Evolutionary conservation across 371 early-diverging fungal genomes (phyloP).

Genomic region (Coemansia sp.): DNA sequence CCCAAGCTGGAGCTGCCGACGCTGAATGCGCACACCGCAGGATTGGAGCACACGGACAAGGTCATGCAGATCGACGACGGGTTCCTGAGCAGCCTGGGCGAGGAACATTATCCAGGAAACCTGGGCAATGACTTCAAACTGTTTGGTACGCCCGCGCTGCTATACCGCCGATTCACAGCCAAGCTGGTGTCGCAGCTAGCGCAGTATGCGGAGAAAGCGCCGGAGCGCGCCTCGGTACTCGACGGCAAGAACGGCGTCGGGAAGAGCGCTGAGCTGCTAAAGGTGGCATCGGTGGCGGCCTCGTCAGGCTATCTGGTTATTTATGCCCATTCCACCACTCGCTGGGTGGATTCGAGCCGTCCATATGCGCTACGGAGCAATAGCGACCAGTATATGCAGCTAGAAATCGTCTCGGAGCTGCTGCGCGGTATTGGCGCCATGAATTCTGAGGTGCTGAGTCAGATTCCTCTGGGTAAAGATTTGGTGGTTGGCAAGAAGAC

Average conservation of each 20-base stretch:
- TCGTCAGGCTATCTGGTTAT: conserved; percentile 36
- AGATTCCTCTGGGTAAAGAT: conserved; percentile 36
- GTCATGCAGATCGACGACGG: conserved; percentile 28
- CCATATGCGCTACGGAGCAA: conserved; percentile 39
- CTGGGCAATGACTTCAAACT: conserved; percentile 37
- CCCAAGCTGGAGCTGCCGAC: conserved; percentile 6
- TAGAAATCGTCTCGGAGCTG: conserved; percentile 29
- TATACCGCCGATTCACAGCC: conserved; percentile 43
- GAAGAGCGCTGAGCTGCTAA: conserved; percentile 50
- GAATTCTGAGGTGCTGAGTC: conserved; percentile 29
- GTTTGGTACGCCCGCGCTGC: conserved; percentile 43
- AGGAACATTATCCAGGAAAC: conserved; percentile 26
- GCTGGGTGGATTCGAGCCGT: conserved; percentile 50
- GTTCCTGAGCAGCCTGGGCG: conserved; percentile 33
- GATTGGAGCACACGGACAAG: conserved; percentile 9
- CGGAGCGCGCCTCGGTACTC: conserved; percentile 33
- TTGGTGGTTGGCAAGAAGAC: conserved; percentile 32
- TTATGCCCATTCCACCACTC: conserved; percentile 29
- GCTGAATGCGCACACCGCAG: conserved; percentile 27
- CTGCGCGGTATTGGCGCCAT: conserved; percentile 18
- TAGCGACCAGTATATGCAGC: conserved; percentile 30
- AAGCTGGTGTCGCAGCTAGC: conserved; percentile 31
- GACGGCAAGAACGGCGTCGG: conserved; percentile 42
- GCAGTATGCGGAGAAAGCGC: conserved; percentile 3
- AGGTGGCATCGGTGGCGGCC: conserved; percentile 38